Evolutionary conservation across 2,329 filamentous ascomycete species (phyloP).

Genomic region (Dactylonectria macrodidyma): DNA sequence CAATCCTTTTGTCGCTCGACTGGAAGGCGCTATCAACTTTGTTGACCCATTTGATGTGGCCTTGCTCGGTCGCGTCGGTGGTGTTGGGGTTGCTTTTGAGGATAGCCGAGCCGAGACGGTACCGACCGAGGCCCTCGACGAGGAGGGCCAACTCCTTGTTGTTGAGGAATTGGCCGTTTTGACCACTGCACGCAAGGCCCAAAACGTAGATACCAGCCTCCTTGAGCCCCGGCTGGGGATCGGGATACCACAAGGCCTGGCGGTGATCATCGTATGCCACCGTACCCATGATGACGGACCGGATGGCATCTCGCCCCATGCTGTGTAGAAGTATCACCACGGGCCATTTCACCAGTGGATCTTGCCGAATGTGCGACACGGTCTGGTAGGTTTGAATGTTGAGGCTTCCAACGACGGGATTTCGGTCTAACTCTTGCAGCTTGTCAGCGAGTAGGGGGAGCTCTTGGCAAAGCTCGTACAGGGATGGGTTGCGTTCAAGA

Average conservation of each 20-base stretch:
- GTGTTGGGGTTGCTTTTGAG: too few species aligned
- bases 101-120: neutral
- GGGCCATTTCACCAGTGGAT: neutral
- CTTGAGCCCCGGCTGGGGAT: too few species aligned
- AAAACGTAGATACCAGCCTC: slow-evolving; percentile 21
- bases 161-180: slow-evolving; percentile 17
- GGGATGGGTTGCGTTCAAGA: neutral
- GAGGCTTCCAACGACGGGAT: too few species aligned
- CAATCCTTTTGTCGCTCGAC: neutral
- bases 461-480: neutral
- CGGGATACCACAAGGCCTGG: too few species aligned
- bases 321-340: neutral
- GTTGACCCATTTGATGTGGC: neutral
- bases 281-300: neutral
- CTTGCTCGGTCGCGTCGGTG: too few species aligned
- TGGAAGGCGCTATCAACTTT: neutral
- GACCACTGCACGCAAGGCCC: neutral
- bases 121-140: neutral
- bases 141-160: slow-evolving; percentile 11
- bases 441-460: neutral
- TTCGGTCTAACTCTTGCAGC: neutral
- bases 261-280: too few species aligned
- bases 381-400: too few species aligned
- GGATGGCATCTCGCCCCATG: neutral
- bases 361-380: neutral